Evolutionary conservation across 2,329 filamentous ascomycete genomes (phyloP).

Genomic region (Thelonectria olida): DNA sequence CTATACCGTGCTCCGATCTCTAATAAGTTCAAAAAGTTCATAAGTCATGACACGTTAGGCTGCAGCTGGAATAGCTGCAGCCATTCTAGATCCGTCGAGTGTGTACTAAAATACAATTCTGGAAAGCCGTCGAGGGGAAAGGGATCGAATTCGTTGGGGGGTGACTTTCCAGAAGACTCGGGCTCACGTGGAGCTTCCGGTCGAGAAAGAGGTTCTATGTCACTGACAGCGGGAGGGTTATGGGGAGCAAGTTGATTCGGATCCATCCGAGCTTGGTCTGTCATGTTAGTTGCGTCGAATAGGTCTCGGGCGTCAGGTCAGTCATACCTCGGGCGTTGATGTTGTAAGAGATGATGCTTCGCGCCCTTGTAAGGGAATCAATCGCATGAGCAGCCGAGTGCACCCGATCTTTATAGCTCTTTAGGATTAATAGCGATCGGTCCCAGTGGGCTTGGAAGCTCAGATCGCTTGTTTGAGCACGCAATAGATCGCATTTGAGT

Average conservation of each 20-base stretch:
- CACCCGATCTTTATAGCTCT: constrained; percentile 3
- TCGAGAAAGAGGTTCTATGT: not conserved
- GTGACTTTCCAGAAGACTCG: not conserved
- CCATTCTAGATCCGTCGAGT: not conserved
- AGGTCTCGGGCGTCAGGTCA: too few relatives aligned
- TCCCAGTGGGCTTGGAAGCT: not conserved
- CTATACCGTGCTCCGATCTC: not conserved
- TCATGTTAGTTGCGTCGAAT: not conserved
- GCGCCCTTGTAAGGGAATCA: not conserved
- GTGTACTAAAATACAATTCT: not conserved
- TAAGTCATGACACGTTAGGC: constrained; percentile 2
- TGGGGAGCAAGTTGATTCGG: not conserved
- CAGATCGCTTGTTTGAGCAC: not conserved
- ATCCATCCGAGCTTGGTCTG: not conserved
- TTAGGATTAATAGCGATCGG: not conserved
- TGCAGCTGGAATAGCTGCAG: constrained; percentile 1
- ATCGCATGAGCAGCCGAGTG: not conserved
- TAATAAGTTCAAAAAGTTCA: not conserved
- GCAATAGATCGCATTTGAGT: not conserved
- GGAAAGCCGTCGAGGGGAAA: not conserved
- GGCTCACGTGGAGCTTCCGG: not conserved
- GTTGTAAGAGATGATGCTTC: not conserved
- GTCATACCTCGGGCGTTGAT: not conserved
- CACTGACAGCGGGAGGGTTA: not conserved
- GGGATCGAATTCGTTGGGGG: not conserved